phyloP scores from a whole-genome alignment of 495 filamentous ascomycete species.

The Trypethelium eluteriae region DNA sequence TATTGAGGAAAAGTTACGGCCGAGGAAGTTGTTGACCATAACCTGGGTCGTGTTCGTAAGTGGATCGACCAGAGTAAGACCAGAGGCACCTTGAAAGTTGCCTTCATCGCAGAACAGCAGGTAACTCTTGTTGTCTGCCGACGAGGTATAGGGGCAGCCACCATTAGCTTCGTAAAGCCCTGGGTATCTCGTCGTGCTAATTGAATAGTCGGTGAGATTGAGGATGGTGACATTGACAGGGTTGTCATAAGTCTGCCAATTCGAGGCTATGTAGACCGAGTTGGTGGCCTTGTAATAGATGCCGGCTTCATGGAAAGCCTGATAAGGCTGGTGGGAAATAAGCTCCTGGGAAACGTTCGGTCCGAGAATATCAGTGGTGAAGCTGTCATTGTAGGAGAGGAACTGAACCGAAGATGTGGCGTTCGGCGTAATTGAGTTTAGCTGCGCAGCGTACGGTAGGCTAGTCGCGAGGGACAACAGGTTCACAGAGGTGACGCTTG shows the following conservation, averaged over 20 bases:
- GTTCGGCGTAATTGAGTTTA: slow-evolving; percentile 22
- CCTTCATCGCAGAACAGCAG: slow-evolving; percentile 35
- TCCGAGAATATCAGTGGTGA: slow-evolving; percentile 30
- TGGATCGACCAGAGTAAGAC: slow-evolving; percentile 20
- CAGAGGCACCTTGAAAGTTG: slow-evolving; percentile 23
- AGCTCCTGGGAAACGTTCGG: slow-evolving; percentile 24
- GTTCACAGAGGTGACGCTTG: slow-evolving; percentile 29
- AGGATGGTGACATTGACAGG: slow-evolving; percentile 32
- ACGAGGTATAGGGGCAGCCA: slow-evolving; percentile 26
- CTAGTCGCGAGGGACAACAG: slow-evolving; percentile 28
- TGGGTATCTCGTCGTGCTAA: slow-evolving; percentile 33
- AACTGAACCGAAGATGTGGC: slow-evolving; percentile 27
- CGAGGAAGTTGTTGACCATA: slow-evolving; percentile 21
- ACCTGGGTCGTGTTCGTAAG: slow-evolving; percentile 11
- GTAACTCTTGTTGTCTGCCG: slow-evolving; percentile 21
- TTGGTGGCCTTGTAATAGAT: slow-evolving; percentile 45
- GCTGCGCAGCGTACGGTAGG: slow-evolving; percentile 23
- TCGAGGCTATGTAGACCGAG: slow-evolving; percentile 53
- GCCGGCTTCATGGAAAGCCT: slow-evolving; percentile 54
- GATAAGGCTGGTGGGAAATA: slow-evolving; percentile 25
- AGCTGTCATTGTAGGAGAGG: slow-evolving; percentile 29
- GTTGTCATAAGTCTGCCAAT: slow-evolving; percentile 33
- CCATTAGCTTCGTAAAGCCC: slow-evolving; percentile 29
- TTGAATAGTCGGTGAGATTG: slow-evolving; percentile 32
- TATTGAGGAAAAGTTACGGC: slow-evolving; percentile 21